Conservation (phyloP, 2,329 filamentous ascomycete species). For the Aspergillus luchuensis region DNA sequence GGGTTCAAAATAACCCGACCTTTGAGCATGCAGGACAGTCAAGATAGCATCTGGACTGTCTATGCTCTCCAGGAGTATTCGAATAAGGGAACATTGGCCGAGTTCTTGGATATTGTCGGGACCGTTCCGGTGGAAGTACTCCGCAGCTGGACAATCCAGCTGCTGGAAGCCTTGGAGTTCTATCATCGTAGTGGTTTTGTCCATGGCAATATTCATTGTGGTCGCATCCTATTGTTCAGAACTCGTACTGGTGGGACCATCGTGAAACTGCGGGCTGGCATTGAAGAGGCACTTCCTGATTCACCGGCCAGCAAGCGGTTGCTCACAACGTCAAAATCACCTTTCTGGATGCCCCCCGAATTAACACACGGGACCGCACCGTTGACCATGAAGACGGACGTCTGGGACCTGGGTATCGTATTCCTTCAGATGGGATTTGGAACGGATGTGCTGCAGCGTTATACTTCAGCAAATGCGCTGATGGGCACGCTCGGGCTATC, state of each 20-base stretch:
- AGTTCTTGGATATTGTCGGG: conserved; percentile 78
- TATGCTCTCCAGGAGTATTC: conserved; percentile 75
- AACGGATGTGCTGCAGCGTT: conserved; percentile 71
- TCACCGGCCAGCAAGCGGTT: conserved; percentile 47
- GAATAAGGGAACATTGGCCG: conserved; percentile 78
- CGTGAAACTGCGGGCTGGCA: conserved; percentile 57
- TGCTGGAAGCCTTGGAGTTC: conserved; percentile 85
- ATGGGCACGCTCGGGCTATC: conserved; percentile 73
- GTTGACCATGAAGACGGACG: conserved; percentile 74
- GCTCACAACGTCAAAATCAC: conserved; percentile 66
- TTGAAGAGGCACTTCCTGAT: conserved; percentile 53
- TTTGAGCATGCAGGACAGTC: conserved; percentile 42
- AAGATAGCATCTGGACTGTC: conserved; percentile 65
- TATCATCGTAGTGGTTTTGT: conserved; percentile 81
- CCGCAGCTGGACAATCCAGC: conserved; percentile 85
- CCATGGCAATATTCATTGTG: conserved; percentile 78
- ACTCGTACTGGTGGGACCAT: conserved; percentile 67
- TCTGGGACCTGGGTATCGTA: conserved; percentile 92
- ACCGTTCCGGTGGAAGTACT: conserved; percentile 73
- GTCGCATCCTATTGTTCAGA: conserved; percentile 76
- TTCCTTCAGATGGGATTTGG: conserved; percentile 95
- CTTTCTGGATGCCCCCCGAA: conserved; percentile 83
- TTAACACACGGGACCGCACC: conserved; percentile 60
- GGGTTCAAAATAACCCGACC: conserved; percentile 75
- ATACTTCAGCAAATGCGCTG: conserved; percentile 75